Percentiles rank a stretch among this genome's conserved stretches.
These are phyloP conservation scores for Phialophora verrucosa DNA, from an alignment of 2,329 filamentous ascomycete genomes.

Conservation along the genomic window DNA sequence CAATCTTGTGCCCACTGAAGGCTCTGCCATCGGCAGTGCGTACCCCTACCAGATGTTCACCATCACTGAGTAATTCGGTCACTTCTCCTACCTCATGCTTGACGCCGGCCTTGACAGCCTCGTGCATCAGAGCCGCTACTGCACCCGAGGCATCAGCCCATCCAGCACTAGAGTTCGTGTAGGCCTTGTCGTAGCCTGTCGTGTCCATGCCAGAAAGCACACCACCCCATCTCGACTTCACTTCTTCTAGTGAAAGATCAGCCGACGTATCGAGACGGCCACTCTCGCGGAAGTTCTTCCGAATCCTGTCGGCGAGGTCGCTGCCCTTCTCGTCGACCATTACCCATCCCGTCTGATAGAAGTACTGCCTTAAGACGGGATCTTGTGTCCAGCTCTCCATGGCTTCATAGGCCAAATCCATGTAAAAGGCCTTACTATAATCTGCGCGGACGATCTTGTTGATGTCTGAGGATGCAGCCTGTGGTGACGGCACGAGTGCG, in stretches of 20 bases:
- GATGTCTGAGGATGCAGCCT: slow-evolving; percentile 72
- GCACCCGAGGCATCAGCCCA: slow-evolving; percentile 60
- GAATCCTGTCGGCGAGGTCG: slow-evolving; percentile 58
- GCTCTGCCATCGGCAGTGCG: slow-evolving; percentile 53
- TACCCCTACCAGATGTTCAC: slow-evolving; percentile 53
- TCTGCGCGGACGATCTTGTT: slow-evolving; percentile 75
- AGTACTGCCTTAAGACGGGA: slow-evolving; percentile 61
- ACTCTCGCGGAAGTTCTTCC: slow-evolving; percentile 59
- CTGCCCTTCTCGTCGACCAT: slow-evolving; percentile 58
- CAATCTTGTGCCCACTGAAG: slow-evolving; percentile 59
- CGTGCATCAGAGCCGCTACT: slow-evolving; percentile 52
- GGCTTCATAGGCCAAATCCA: slow-evolving; percentile 68
- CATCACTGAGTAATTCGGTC: slow-evolving; percentile 50
- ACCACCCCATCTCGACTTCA: slow-evolving; percentile 50
- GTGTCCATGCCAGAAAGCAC: slow-evolving; percentile 48
- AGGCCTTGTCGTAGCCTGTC: slow-evolving; percentile 49
- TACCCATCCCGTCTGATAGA: slow-evolving; percentile 66
- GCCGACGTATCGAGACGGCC: slow-evolving; percentile 49
- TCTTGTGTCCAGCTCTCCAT: slow-evolving; percentile 66
- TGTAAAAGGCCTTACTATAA: slow-evolving; percentile 69
- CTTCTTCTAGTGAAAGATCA: slow-evolving; percentile 52
- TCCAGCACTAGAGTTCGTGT: slow-evolving; percentile 59
- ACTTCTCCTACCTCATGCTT: slow-evolving; percentile 53
- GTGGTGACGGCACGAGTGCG: slow-evolving; percentile 55
- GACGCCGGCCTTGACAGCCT: slow-evolving; percentile 54